Evolutionary conservation across 129 eudicot genomes (phyloP).

Genomic region (Artemisia argyi): DNA sequence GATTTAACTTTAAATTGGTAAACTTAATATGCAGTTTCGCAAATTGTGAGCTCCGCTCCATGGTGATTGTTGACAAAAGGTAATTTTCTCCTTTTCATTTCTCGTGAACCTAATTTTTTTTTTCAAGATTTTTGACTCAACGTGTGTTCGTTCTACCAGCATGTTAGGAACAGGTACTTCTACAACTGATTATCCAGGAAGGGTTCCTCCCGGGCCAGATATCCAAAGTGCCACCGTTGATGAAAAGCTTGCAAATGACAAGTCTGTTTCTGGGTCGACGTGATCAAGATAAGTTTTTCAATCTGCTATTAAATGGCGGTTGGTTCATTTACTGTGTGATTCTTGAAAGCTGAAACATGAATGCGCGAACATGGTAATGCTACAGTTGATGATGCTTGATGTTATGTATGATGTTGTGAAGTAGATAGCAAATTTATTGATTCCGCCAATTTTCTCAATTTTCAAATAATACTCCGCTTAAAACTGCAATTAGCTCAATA

Average conservation of each 20-base stretch:
- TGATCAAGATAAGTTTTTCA: constrained; percentile 23
- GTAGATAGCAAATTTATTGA: constrained; percentile 11
- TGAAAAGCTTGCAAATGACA: constrained; percentile 39
- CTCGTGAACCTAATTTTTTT: not conserved
- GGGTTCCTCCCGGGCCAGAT: constrained; percentile 78
- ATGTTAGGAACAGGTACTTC: constrained; percentile 71
- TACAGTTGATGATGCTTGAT: constrained; percentile 33
- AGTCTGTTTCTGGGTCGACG: constrained; percentile 26
- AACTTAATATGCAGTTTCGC: constrained; percentile 61
- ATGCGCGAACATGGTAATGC: constrained; percentile 30
- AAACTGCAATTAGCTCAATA: not conserved
- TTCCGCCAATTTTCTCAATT: no score
- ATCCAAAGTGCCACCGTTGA: constrained; percentile 50
- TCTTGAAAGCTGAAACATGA: constrained; percentile 5
- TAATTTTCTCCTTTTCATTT: constrained; percentile 22
- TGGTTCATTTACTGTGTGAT: constrained; percentile 16
- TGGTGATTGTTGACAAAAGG: constrained; percentile 88
- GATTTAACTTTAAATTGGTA: not conserved
- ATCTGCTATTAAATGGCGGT: constrained; percentile 16
- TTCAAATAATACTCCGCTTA: no score
- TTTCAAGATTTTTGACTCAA: not conserved
- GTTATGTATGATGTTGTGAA: constrained; percentile 23
- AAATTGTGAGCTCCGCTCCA: constrained; percentile 94
- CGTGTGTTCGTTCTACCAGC: constrained; percentile 36
- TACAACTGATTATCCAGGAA: constrained; percentile 81